phyloP scores from a whole-genome alignment of 495 filamentous ascomycete species.

The Daldinia vernicosa region DNA sequence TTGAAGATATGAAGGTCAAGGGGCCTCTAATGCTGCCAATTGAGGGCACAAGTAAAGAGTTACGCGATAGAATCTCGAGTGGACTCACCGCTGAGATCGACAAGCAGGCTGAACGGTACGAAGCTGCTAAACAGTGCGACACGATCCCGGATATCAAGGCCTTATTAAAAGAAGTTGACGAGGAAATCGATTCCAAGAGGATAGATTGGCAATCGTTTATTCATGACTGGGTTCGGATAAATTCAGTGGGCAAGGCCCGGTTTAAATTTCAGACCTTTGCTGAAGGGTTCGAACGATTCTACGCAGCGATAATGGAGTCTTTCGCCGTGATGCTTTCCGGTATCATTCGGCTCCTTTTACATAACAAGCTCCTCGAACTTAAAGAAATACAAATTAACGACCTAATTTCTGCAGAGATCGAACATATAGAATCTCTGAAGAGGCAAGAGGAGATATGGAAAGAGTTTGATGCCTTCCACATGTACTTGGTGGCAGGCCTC shows the following conservation, averaged over 20 bases:
- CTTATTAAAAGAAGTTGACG: background rate
- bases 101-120: background rate
- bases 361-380: background rate
- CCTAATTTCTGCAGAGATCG: background rate
- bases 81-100: background rate
- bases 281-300: constrained; percentile 1
- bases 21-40: constrained; percentile 24
- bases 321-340: constrained; percentile 17
- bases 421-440: constrained; percentile 10
- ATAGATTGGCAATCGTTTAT: background rate
- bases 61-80: background rate
- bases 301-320: background rate
- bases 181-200: background rate
- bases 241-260: background rate
- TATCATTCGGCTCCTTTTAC: background rate
- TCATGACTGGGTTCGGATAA: background rate
- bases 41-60: background rate
- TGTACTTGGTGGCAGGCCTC: background rate
- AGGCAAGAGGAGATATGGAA: constrained; percentile 26
- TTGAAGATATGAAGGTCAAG: background rate
- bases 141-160: too few relatives aligned
- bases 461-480: constrained; percentile 32
- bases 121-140: background rate
- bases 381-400: background rate
- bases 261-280: background rate